These are phyloP conservation scores for Polyporus arcularius DNA, from an alignment of 768 basidiomycete species.

Conservation along the genomic window DNA sequence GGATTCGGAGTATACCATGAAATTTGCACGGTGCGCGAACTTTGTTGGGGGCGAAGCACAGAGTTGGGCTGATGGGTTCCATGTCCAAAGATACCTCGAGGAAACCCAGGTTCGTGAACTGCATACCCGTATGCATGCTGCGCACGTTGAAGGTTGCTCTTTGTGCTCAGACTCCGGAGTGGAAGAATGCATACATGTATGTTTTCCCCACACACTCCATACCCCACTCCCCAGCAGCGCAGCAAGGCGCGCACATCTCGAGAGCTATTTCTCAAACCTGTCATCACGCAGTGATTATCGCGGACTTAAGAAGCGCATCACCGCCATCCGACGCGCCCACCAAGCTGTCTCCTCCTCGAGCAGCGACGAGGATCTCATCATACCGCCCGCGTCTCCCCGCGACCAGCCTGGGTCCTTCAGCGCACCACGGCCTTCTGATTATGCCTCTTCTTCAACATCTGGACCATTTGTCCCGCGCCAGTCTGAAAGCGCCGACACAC, in stretches of 20 bases:
- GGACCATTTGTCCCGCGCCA: not conserved
- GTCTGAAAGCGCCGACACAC: not conserved
- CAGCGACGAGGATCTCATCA: not conserved
- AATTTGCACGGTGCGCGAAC: constrained; percentile 54
- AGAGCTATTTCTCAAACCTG: no score
- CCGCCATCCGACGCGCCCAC: constrained; percentile 43
- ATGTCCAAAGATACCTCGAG: no score
- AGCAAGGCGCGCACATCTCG: no score
- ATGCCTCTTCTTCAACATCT: not conserved
- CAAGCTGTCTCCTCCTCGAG: constrained; percentile 5
- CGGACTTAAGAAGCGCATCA: constrained; percentile 67
- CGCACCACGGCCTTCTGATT: not conserved
- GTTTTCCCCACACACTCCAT: not conserved
- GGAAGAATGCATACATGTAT: constrained; percentile 67
- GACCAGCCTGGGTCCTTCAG: not conserved
- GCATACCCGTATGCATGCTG: no score
- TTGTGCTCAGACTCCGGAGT: constrained; percentile 63
- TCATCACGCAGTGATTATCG: constrained; percentile 60
- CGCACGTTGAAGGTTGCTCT: not conserved
- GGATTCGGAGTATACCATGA: constrained; percentile 40
- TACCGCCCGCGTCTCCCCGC: not conserved
- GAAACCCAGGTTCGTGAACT: no score
- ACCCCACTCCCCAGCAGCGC: not conserved
- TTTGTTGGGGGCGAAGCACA: not conserved
- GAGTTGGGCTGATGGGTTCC: not conserved